Evolutionary conservation across 495 filamentous ascomycete species (phyloP).

Genomic region (Neurospora hispaniola): DNA sequence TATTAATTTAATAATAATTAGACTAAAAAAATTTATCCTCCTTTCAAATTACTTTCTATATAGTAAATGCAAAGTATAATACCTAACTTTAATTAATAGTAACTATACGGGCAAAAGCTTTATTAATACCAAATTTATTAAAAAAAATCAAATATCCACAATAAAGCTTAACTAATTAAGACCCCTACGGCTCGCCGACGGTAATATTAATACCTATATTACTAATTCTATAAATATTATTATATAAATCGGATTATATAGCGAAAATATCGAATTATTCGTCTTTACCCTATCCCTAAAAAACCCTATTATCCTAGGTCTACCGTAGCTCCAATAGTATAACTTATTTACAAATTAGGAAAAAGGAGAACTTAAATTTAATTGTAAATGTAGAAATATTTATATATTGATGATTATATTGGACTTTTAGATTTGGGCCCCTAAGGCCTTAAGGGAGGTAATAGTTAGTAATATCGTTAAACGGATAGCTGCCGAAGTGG

Average conservation of each 20-base stretch:
- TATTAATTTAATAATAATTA: neutral
- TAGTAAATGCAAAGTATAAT: neutral
- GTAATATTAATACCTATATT: neutral
- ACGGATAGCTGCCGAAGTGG: too few species aligned
- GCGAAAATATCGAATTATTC: neutral
- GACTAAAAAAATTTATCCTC: neutral
- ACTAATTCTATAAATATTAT: rapidly evolving
- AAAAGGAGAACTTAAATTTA: too few species aligned
- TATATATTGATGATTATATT: too few species aligned
- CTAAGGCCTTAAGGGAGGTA: too few species aligned
- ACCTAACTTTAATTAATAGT: neutral
- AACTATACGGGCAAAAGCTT: neutral
- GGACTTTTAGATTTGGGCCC: too few species aligned
- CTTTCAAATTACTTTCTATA: neutral
- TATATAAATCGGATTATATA: neutral
- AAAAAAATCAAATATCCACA: neutral
- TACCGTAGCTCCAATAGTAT: rapidly evolving
- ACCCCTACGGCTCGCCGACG: rapidly evolving
- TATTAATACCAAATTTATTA: neutral
- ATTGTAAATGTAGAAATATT: too few species aligned
- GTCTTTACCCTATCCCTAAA: neutral
- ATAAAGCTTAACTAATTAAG: rapidly evolving
- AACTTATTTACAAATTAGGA: too few species aligned
- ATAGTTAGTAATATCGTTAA: too few species aligned
- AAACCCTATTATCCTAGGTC: neutral